Evolutionary conservation across 2,329 filamentous ascomycete genomes (phyloP), one percentile per base, ranked within the genome.

Genomic region (Ophiostoma novo-ulmi): DNA sequence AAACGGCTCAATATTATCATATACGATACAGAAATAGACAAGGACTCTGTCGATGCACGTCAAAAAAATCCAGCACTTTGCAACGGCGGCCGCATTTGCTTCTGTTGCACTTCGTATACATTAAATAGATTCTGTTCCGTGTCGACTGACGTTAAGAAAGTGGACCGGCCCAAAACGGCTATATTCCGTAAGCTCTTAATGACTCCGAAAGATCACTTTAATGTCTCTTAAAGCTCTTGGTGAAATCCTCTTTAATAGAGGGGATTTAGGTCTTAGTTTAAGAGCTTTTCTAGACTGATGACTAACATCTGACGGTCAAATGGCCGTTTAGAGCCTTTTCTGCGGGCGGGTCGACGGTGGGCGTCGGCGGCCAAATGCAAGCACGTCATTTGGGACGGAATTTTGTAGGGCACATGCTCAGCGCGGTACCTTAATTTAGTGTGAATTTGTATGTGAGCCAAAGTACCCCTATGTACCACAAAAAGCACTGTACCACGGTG

Each of bases 371-470:
- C 69, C 63, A 36, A 64, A 38, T 65, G 52, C 55, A 68, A 71
- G 67, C 70, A 71, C 70, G 70, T 71, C 70, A 71, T 70, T 66
- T 67, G 35, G 17, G 39, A 44, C 22, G 41, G 65, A 35, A 70
- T 38, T 66, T 58, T 61, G 70, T 20, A 41, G 68, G 52, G 39
- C 55, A 55, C 14, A 1, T 17, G 31, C 36, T 38, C 61, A 69
- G 67, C n/a, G 17, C 11, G 41, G 70, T 71, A 71, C 70, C 8
- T 69, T 2, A 1, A 6, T 36, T 44, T 22, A n/a, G 17, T 14
- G 17, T 7, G 4, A 4, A n/a, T 20, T 5, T 39, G 7, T 41
- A 22, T 65, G 36, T 20, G 13, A n/a, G 2, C 1, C 5, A 17
- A 65, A 41, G 63, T 65, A 65, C 36, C 63, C 20, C 20, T 22